Evolutionary conservation across 2,329 filamentous ascomycete species (phyloP).

Genomic region (Fusarium nygamai): DNA sequence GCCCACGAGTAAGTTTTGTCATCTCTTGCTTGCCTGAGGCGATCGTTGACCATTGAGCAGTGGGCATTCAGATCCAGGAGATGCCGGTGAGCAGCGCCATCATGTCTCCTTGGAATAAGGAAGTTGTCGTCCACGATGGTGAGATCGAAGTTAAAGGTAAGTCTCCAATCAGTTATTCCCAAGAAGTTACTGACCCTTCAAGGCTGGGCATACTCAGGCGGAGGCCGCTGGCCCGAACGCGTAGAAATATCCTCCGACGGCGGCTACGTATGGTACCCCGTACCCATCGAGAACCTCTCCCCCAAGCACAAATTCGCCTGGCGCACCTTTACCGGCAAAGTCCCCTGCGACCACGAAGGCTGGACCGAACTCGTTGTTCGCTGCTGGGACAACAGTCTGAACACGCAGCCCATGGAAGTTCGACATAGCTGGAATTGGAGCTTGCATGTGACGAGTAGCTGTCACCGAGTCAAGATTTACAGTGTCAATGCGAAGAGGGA

Average conservation of each 20-base stretch:
- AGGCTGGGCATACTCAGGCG: constrained; percentile 68
- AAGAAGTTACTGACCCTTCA: constrained; percentile 44
- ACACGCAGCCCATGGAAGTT: constrained; percentile 67
- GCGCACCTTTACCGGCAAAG: constrained; percentile 69
- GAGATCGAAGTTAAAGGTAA: constrained; percentile 53
- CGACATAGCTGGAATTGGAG: constrained; percentile 71
- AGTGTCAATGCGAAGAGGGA: constrained; percentile 66
- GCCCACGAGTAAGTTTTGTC: constrained; percentile 57
- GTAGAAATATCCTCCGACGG: constrained; percentile 72
- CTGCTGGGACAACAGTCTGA: constrained; percentile 70
- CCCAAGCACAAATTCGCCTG: constrained; percentile 71
- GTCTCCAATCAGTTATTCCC: fast-evolving
- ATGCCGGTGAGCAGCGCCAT: constrained; percentile 77
- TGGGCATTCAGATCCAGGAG: constrained; percentile 73
- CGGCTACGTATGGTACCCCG: constrained; percentile 71
- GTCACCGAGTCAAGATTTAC: constrained; percentile 69
- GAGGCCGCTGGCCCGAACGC: constrained; percentile 67
- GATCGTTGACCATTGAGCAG: too few species aligned
- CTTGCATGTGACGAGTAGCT: constrained; percentile 70
- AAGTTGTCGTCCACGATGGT: constrained; percentile 68
- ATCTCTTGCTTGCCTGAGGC: too few species aligned
- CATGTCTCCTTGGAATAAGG: constrained; percentile 69
- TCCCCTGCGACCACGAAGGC: constrained; percentile 70
- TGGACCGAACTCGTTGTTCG: constrained; percentile 69
- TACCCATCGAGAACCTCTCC: constrained; percentile 67